phyloP scores from a whole-genome alignment of 2,329 filamentous ascomycete species.

The Cladophialophora chaetospira region DNA sequence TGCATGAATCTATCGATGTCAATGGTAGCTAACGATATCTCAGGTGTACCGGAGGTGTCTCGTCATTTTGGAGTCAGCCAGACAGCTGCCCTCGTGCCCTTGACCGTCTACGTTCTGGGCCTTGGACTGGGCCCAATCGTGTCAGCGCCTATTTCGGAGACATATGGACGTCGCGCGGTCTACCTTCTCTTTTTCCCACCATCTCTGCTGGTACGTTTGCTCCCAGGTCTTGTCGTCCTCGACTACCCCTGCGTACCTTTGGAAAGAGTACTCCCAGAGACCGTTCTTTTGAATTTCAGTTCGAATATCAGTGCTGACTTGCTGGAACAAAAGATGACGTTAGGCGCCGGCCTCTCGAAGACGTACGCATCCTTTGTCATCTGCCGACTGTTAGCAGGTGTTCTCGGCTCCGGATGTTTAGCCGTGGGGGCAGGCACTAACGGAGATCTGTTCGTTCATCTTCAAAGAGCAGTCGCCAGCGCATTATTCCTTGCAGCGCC shows the following conservation, averaged over 20 bases:
- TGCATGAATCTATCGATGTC: neutral
- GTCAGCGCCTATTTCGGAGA: conserved; percentile 73
- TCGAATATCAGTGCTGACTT: too few species aligned
- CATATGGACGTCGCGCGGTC: conserved; percentile 69
- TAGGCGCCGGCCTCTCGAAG: conserved; percentile 53
- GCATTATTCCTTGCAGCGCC: conserved; percentile 60
- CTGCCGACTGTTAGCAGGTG: conserved; percentile 73
- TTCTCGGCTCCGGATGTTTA: conserved; percentile 69
- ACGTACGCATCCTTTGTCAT: conserved; percentile 70
- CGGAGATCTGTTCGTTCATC: conserved; percentile 57
- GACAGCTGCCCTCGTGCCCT: conserved; percentile 55
- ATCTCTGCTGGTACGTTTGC: conserved; percentile 62
- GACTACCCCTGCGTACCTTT: too few species aligned
- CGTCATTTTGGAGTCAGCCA: conserved; percentile 37
- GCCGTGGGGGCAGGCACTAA: conserved; percentile 72
- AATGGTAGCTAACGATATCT: neutral
- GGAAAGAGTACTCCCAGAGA: too few species aligned
- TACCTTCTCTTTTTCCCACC: conserved; percentile 67
- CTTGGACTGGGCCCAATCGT: conserved; percentile 72
- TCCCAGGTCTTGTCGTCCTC: too few species aligned
- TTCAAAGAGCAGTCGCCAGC: conserved; percentile 59
- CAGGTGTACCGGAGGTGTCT: conserved; percentile 58
- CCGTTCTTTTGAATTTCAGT: too few species aligned
- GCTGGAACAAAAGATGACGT: too few species aligned
- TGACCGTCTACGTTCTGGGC: conserved; percentile 70